phyloP scores from a whole-genome alignment of 2,329 filamentous ascomycete genomes.

The Colletotrichum chrysophilum region DNA sequence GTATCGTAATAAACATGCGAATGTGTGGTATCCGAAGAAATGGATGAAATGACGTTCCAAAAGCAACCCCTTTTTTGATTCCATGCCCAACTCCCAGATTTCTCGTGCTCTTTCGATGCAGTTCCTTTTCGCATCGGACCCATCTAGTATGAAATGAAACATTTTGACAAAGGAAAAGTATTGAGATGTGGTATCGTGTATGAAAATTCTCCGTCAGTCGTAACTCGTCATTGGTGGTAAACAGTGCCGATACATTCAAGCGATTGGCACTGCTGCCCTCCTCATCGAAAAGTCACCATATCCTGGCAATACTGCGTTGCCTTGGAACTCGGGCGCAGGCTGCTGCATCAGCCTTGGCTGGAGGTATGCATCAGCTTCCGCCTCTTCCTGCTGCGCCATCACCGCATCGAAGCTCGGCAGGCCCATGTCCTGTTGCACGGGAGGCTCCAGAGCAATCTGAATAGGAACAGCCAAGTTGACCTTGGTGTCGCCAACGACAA shows the following conservation, averaged over 20 bases:
- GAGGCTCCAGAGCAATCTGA: conserved; percentile 53
- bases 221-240: background rate
- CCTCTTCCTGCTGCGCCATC: conserved; percentile 44
- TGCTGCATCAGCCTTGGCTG: conserved; percentile 43
- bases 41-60: background rate
- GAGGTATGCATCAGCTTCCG: conserved; percentile 48
- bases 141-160: background rate
- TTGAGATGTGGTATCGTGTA: background rate
- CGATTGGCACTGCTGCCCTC: background rate
- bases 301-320: conserved; percentile 40
- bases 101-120: background rate
- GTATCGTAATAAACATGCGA: background rate
- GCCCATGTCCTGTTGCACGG: conserved; percentile 30
- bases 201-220: background rate
- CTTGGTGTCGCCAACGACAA: conserved; percentile 47
- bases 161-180: background rate
- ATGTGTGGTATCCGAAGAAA: background rate
- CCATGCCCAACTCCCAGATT: background rate
- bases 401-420: conserved; percentile 57
- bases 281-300: conserved; percentile 35
- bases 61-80: background rate
- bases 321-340: conserved; percentile 35
- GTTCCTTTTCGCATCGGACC: background rate
- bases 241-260: background rate
- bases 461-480: conserved; percentile 53